Conservation (phyloP, 2,329 filamentous ascomycete genomes). For the Celoporthe dispersa region DNA sequence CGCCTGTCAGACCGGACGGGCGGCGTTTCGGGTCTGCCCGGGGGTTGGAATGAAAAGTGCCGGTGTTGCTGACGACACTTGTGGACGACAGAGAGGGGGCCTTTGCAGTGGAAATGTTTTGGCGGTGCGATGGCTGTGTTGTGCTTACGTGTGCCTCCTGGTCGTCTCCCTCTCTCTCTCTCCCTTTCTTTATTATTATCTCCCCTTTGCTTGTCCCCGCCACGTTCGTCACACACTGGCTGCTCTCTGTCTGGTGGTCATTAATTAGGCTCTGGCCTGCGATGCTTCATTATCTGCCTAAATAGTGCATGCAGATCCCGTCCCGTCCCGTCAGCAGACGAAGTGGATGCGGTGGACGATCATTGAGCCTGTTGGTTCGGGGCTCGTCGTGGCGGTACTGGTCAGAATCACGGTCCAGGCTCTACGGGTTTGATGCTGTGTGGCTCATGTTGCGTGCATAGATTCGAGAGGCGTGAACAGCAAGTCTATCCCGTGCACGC, state of each 20-base stretch:
- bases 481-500: too few relatives aligned
- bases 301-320: neutral
- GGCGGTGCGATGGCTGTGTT: neutral
- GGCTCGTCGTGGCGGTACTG: too few relatives aligned
- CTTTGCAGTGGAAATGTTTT: neutral
- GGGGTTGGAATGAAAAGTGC: neutral
- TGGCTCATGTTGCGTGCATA: too few relatives aligned
- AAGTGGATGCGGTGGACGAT: neutral
- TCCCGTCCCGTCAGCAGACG: neutral
- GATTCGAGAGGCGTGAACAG: too few relatives aligned
- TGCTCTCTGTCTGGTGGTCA: neutral
- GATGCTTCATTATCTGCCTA: neutral
- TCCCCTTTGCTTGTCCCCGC: too few relatives aligned
- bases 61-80: neutral
- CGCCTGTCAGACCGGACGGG: neutral
- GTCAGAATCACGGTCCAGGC: too few relatives aligned
- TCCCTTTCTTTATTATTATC: too few relatives aligned
- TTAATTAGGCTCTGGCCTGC: neutral
- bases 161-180: neutral
- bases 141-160: conserved; percentile 15
- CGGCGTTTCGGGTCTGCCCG: neutral
- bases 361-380: too few relatives aligned
- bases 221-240: neutral
- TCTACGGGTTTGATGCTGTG: too few relatives aligned
- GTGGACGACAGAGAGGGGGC: too few relatives aligned